Percentiles rank a stretch among this genome's conserved stretches.
Conservation (phyloP, 73 alveolate species). For the Paramecium sexaurelia region DNA sequence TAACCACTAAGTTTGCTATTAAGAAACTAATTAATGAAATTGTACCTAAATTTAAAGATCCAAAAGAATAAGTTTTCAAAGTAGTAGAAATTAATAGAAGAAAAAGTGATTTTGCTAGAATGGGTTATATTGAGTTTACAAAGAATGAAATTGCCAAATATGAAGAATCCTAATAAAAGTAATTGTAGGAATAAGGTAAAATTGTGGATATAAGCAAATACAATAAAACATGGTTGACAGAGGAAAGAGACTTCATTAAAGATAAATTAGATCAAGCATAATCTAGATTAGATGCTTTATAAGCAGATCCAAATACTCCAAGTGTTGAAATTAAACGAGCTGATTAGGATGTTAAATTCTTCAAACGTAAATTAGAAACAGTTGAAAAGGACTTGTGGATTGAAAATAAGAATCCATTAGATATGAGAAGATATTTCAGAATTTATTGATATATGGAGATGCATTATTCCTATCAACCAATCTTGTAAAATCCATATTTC, state of each 20-base stretch:
- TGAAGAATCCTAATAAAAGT: not conserved
- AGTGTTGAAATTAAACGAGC: not conserved
- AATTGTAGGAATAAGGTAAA: not conserved
- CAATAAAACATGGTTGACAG: not conserved
- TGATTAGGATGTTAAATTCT: slow-evolving; percentile 6
- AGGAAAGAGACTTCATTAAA: not conserved
- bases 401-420: slow-evolving; percentile 34
- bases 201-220: not conserved
- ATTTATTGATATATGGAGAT: not conserved
- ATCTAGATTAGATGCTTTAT: not conserved
- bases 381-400: slow-evolving; percentile 44
- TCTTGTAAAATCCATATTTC: not conserved
- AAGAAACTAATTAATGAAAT: slow-evolving; percentile 34
- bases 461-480: not conserved
- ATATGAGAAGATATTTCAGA: not conserved
- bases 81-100: slow-evolving; percentile 11
- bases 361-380: not conserved
- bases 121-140: slow-evolving; percentile 19
- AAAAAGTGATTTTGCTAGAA: slow-evolving; percentile 13
- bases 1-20: not conserved
- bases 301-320: not conserved
- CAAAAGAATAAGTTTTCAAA: not conserved
- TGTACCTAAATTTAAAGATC: slow-evolving; percentile 39
- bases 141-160: not conserved
- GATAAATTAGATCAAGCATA: not conserved